A percentile compares a stretch with the other conserved stretches of the same genome.
phyloP scores from a whole-genome alignment of 2,329 filamentous ascomycete genomes.

The Fusarium penzigii region DNA sequence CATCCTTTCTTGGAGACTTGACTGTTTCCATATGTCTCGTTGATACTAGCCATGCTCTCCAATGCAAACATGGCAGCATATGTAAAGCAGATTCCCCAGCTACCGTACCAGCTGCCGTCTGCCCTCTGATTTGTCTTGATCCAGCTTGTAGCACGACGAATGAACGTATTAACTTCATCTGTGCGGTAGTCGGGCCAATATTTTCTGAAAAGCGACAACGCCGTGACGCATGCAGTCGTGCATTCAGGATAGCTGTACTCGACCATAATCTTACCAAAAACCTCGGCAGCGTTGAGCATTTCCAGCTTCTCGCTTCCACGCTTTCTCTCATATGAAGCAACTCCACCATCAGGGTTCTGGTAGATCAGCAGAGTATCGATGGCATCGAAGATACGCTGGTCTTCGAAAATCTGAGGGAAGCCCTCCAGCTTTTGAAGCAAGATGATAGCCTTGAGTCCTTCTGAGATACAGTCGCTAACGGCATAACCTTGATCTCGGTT shows the following conservation, averaged over 20 bases:
- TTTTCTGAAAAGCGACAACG: slow-evolving; percentile 77
- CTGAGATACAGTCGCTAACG: slow-evolving; percentile 91
- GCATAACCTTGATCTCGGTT: slow-evolving; percentile 91
- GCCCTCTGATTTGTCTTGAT: slow-evolving; percentile 76
- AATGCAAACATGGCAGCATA: slow-evolving; percentile 97
- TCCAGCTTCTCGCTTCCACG: slow-evolving; percentile 79
- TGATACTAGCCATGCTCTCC: slow-evolving; percentile 78
- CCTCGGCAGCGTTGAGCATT: slow-evolving; percentile 89
- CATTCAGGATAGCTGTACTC: slow-evolving; percentile 99
- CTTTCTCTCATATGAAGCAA: slow-evolving; percentile 85
- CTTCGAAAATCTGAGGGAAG: slow-evolving; percentile 73
- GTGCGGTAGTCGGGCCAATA: slow-evolving; percentile 80
- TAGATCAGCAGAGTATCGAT: slow-evolving; percentile 89
- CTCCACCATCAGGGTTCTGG: slow-evolving; percentile 80
- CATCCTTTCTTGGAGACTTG: slow-evolving; percentile 72
- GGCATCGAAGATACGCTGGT: slow-evolving; percentile 80
- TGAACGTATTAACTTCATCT: slow-evolving; percentile 72
- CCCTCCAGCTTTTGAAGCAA: slow-evolving; percentile 77
- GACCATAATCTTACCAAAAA: slow-evolving; percentile 97
- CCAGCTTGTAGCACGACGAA: slow-evolving; percentile 73
- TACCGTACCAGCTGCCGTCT: slow-evolving; percentile 97
- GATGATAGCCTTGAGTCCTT: slow-evolving; percentile 84
- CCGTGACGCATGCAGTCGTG: slow-evolving; percentile 91
- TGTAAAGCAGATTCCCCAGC: slow-evolving; percentile 97
- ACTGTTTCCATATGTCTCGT: slow-evolving; percentile 79